Conservation (phyloP, 2,329 filamentous ascomycete species). For the Monilinia polystroma region DNA sequence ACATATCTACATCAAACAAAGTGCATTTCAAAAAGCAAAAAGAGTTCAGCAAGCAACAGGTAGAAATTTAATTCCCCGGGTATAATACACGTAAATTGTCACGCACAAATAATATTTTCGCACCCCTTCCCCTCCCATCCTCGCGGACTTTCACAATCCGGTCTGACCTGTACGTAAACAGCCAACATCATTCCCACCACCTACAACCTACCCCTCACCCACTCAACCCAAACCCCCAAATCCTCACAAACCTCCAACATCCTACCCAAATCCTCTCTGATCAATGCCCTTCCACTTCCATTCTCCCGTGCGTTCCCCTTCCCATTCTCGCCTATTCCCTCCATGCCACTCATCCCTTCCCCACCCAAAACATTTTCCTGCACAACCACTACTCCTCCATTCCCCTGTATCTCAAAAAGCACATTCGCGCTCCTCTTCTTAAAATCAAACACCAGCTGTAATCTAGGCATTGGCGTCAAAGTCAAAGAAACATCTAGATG, state of each 20-base stretch:
- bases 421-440: constrained; percentile 37
- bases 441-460: constrained; percentile 38
- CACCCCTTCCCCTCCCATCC: not conserved
- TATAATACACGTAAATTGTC: too few relatives aligned
- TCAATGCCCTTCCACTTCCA: constrained; percentile 26
- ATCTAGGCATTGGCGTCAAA: constrained; percentile 35
- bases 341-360: not conserved
- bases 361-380: constrained; percentile 37
- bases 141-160: too few relatives aligned
- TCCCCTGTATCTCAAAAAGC: constrained; percentile 36
- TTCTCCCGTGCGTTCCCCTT: constrained; percentile 14
- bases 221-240: constrained; percentile 53
- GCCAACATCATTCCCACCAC: not conserved
- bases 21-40: too few relatives aligned
- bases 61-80: too few relatives aligned
- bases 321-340: constrained; percentile 25
- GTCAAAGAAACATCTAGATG: constrained; percentile 35
- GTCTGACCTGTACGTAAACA: too few relatives aligned
- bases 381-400: constrained; percentile 37
- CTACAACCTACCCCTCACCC: constrained; percentile 42
- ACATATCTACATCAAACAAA: too few relatives aligned
- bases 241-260: constrained; percentile 50
- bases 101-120: too few relatives aligned
- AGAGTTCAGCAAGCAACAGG: too few relatives aligned
- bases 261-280: constrained; percentile 42